A percentile compares a stretch with the other conserved stretches of the same genome.
Conservation (phyloP, 78 protist species). For the Dictyostelium capitatum region DNA sequence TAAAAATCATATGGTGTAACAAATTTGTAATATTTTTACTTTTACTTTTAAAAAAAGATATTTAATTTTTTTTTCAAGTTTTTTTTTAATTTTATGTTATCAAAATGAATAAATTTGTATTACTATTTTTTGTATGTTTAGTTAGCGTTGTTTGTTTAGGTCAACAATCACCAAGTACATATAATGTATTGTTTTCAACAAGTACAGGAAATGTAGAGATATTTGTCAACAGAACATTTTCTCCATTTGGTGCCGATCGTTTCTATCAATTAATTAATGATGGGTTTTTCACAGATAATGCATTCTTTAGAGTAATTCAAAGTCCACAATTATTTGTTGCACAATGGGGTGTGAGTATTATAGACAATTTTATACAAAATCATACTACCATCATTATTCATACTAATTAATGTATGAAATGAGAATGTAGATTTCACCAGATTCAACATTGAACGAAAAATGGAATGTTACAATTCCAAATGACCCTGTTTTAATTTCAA, state of each 20-base stretch:
- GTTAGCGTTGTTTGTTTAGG: background rate
- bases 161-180: constrained; percentile 16
- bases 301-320: constrained; percentile 88
- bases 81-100: background rate
- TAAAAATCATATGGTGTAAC: no score
- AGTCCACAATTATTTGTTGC: constrained; percentile 72
- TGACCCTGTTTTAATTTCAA: constrained; percentile 65
- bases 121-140: background rate
- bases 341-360: constrained; percentile 83
- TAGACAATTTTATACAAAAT: no score
- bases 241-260: constrained; percentile 10
- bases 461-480: constrained; percentile 75
- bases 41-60: background rate
- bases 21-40: background rate
- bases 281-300: constrained; percentile 52
- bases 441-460: constrained; percentile 51
- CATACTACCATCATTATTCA: no score
- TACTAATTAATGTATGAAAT: background rate
- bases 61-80: no score
- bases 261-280: constrained; percentile 20
- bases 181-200: constrained; percentile 23
- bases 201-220: constrained; percentile 28
- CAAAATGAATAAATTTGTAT: background rate
- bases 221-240: background rate
- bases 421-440: background rate